Evolutionary conservation across 805 yeast genomes (phyloP), one percentile per base, ranked within the genome.

Genomic region (Metschnikowia hibisci): DNA sequence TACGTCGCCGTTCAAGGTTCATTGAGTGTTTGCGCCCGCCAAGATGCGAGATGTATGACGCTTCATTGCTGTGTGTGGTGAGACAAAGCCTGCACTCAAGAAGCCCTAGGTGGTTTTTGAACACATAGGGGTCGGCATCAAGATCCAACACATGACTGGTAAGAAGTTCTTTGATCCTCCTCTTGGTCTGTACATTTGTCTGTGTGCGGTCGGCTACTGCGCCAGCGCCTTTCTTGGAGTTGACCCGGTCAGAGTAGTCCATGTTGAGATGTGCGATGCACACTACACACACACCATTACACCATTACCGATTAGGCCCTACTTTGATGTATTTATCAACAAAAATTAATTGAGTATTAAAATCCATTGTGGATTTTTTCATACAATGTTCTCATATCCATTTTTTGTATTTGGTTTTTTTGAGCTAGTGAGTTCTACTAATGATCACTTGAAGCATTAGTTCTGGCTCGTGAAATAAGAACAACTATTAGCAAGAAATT

Each of bases 191-290:
- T 4, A 80, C 77, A 54, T 86, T 85, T 6, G 82, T 71, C 50
- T 84, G 89, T 15, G 80, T 77, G 34, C 71, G 67, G 4, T 86
- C 85, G 0, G 96, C 96, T 14, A 89, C 71, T 6, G 96, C 96
- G 52, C 96, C 97, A 23, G 84, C 79, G 8, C 96, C 96, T 60
- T 87, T 81, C 64, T 89, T 89, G 6, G 95, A 84, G 34, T 96
- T 96, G 2, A 86, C 95, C 55, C 96, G 67, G 53, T 85, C 86
- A 49, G 87, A 90, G 58, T 87, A 87, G 61, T 89, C 96, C 97
- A 89, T 89, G 30, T 22, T 28, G 34, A 25, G 31, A n/a, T 29
- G 34, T 22, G 27, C 34, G 13, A 13, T 20, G 23, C 7, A 32
- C 31, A 16, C n/a, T 23, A 18, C 26, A 26, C 36, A 33, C 13